Evolutionary conservation across 495 filamentous ascomycete genomes (phyloP).

Genomic region (Penicillium malachiteum): DNA sequence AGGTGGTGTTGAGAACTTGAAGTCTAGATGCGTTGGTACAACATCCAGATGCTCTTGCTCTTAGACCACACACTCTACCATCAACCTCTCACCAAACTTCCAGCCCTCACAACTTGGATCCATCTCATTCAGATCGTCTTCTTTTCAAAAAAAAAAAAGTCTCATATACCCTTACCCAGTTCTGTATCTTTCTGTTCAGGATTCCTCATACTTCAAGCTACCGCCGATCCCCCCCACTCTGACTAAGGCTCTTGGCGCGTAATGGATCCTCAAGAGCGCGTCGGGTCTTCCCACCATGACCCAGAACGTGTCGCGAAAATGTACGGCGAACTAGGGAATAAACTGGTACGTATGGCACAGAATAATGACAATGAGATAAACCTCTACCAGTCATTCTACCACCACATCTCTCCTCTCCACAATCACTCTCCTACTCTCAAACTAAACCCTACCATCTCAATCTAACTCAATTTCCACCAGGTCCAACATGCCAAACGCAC

Average conservation of each 20-base stretch:
- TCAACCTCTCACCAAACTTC: no score
- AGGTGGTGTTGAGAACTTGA: no score
- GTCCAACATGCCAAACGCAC: constrained; percentile 97
- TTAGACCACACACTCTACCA: no score
- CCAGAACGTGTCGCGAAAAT: constrained; percentile 49
- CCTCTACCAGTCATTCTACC: no score
- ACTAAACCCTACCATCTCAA: not conserved
- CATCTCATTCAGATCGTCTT: not conserved
- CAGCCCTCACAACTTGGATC: no score
- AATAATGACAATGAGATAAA: not conserved
- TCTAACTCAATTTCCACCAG: constrained; percentile 44
- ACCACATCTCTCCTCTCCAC: no score
- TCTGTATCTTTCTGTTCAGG: not conserved
- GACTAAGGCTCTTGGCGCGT: constrained; percentile 32
- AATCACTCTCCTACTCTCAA: not conserved
- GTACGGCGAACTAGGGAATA: constrained; percentile 91
- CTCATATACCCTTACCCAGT: not conserved
- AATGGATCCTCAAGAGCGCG: constrained; percentile 25
- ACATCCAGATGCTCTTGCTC: no score
- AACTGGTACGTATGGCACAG: constrained; percentile 56
- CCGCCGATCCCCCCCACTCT: constrained; percentile 12
- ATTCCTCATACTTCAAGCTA: not conserved
- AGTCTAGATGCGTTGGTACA: no score
- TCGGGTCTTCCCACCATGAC: constrained; percentile 13
- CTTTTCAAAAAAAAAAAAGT: not conserved